Percentiles rank a stretch among this genome's conserved stretches.
These are phyloP conservation scores for Mortierella sp. DNA, from an alignment of 371 early-diverging fungal species.

Conservation along the genomic window DNA sequence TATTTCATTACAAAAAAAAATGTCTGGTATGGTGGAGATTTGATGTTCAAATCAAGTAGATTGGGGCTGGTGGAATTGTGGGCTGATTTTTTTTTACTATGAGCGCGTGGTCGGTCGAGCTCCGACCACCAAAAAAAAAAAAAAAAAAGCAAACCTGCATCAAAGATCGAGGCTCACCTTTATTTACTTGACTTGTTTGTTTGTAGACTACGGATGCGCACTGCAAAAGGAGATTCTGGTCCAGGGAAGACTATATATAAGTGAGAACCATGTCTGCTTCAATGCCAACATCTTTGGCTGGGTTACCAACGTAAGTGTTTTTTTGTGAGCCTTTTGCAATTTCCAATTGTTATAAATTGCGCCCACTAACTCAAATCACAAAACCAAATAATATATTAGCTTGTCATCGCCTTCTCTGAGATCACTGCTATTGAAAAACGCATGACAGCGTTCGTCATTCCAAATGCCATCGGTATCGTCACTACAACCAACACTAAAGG, in stretches of 20 bases:
- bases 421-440: conserved; percentile 86
- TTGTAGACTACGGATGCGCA: conserved; percentile 88
- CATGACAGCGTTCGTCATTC: conserved; percentile 85
- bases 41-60: too few species aligned
- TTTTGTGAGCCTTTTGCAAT: not conserved
- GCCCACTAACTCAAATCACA: too few species aligned
- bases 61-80: not conserved
- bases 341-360: not conserved
- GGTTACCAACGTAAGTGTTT: conserved; percentile 80
- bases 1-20: too few species aligned
- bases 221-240: conserved; percentile 93
- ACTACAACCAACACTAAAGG: conserved; percentile 63
- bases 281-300: conserved; percentile 97
- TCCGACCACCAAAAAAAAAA: too few species aligned
- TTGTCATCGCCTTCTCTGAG: conserved; percentile 87
- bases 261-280: conserved; percentile 90
- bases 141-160: too few species aligned
- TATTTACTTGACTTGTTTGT: not conserved
- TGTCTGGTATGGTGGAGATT: too few species aligned
- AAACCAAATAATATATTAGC: conserved; percentile 46
- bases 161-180: not conserved
- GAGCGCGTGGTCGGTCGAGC: not conserved
- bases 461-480: conserved; percentile 87
- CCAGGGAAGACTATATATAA: conserved; percentile 93
- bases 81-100: not conserved